Base-by-base conservation (phyloP, 768 basidiomycete genomes). In the Epithele typhae region DNA sequence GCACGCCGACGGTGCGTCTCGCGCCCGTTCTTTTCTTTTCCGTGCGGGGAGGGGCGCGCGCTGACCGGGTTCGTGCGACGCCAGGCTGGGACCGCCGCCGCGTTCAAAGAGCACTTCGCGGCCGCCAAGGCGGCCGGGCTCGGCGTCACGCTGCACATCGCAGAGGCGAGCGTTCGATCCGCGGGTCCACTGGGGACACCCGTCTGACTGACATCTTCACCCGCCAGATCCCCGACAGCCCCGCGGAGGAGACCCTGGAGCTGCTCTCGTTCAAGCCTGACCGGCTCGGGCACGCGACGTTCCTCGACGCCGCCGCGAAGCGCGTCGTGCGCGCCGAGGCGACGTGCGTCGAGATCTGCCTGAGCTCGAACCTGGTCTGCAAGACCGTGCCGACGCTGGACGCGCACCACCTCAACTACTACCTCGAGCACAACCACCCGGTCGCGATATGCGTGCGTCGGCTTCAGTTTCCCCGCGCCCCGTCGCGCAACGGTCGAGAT, bases 281-380 rank as follows among this genome's bases (percentile, higher is more conserved):
- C 42, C 71, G 90, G 35, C 68, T 92, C 0, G 86, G 90, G 0
- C 90, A 92, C 50, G 90, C 87, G 3, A 92, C 90, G 0, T 91
- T 86, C 64, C 72, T 93, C 19, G 68, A 80, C 48, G 75, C 77
- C 2, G 77, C 78, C 37, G 77, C 79, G 0, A 75, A 77, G 49
- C 63, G 68, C 1, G 59, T 81, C 33, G 84, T 89, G 7, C 64
- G 77, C 43, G 58, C 69, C 21, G 73, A 78, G 30, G 76, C 76
- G 35, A 75, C 71, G 18, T 79, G 79, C 59, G 76, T 92, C 33
- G 90, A 92, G 64, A 82, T 92, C 35, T 92, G 90, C 60, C 72
- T 92, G 23, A 82, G 75, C 15, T 91, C 89, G 0, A 92, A 92
- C 64, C 58, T 92, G 10, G 52, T 89, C 80, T 79, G 79, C 67